phyloP scores from a whole-genome alignment of 1,284 basidiomycete species.

The Malassezia arunalokei region DNA sequence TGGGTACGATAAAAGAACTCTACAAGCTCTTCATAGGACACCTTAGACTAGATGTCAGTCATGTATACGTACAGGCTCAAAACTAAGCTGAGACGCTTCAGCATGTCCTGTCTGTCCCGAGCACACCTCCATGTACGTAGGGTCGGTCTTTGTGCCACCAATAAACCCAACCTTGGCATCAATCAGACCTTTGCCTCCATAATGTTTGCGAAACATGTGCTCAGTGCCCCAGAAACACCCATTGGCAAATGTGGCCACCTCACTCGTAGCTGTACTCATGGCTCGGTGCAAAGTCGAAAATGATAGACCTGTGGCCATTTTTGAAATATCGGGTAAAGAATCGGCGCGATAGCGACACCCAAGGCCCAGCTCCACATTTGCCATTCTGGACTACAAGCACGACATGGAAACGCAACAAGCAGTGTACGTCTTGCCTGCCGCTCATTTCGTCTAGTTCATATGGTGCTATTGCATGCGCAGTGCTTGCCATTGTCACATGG shows the following conservation, averaged over 20 bases:
- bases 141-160: conserved; percentile 47
- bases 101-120: conserved; percentile 73
- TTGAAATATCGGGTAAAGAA: not conserved
- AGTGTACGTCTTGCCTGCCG: not conserved
- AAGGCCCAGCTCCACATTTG: conserved; percentile 3
- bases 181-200: conserved; percentile 52
- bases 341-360: not conserved
- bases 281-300: not conserved
- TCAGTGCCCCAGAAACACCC: conserved; percentile 46
- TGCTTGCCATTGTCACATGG: not conserved
- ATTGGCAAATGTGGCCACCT: conserved; percentile 15
- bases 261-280: conserved; percentile 1
- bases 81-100: conserved; percentile 73
- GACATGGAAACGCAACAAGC: not conserved
- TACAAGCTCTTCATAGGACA: conserved; percentile 70
- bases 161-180: conserved; percentile 87
- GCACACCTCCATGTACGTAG: conserved; percentile 59
- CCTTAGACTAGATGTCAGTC: conserved; percentile 47
- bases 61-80: conserved; percentile 54
- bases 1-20: conserved; percentile 60
- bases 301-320: not conserved
- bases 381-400: not conserved
- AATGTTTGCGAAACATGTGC: conserved; percentile 39
- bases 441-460: not conserved
- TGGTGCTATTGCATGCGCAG: not conserved